A percentile compares a stretch with the other conserved stretches of the same genome.
Evolutionary conservation across 768 basidiomycete species (phyloP).

Genomic region (Naganishia onofrii): DNA sequence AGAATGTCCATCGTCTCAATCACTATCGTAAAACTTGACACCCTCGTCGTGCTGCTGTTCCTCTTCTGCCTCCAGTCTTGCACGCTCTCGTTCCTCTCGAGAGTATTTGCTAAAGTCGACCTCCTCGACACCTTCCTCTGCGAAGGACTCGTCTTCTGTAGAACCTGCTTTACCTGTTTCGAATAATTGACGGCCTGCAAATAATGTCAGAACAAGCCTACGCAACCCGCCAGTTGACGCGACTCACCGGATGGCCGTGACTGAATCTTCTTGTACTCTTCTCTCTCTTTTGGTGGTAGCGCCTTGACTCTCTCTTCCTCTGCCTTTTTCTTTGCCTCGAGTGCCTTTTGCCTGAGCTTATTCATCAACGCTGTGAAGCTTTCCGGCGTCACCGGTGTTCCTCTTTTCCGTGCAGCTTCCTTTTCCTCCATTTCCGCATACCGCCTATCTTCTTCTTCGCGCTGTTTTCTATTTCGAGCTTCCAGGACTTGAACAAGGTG

Average conservation of each 20-base stretch:
- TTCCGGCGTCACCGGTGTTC: constrained; percentile 82
- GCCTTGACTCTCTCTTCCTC: constrained; percentile 75
- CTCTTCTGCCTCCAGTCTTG: constrained; percentile 60
- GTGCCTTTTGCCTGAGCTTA: constrained; percentile 70
- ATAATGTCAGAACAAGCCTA: background rate
- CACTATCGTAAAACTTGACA: constrained; percentile 76
- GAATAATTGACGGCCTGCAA: constrained; percentile 85
- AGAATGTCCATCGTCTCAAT: constrained; percentile 53
- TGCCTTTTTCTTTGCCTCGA: constrained; percentile 61
- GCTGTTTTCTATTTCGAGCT: constrained; percentile 58
- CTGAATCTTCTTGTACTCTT: constrained; percentile 69
- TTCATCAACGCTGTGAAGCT: constrained; percentile 78
- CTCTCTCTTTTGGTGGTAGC: constrained; percentile 73
- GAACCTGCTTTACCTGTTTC: constrained; percentile 72
- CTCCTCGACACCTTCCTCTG: constrained; percentile 63
- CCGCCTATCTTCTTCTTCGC: constrained; percentile 71
- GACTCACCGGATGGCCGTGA: constrained; percentile 68
- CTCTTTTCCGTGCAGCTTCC: constrained; percentile 79
- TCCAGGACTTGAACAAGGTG: constrained; percentile 66
- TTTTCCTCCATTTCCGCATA: constrained; percentile 70
- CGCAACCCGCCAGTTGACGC: background rate
- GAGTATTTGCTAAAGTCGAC: constrained; percentile 82
- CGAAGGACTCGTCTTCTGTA: constrained; percentile 69
- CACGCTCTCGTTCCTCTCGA: constrained; percentile 59
- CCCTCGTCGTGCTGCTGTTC: constrained; percentile 56